phyloP scores from a whole-genome alignment of 768 basidiomycete species.

The Ramaria sp. region DNA sequence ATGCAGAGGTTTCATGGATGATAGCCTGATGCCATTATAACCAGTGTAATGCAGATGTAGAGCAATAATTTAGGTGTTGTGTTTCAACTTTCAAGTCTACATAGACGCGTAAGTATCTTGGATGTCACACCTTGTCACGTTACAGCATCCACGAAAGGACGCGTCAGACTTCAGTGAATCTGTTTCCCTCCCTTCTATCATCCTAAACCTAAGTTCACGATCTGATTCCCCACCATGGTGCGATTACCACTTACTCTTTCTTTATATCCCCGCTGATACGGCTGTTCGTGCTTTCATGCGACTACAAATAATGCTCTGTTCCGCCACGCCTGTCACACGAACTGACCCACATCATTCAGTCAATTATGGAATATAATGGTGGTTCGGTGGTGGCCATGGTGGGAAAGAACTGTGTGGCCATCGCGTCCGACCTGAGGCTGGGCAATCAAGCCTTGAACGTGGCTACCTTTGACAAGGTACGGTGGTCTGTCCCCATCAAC shows the following conservation, averaged over 20 bases:
- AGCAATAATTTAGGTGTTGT: no score
- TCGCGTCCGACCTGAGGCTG: slow-evolving; percentile 88
- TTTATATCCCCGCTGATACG: neutral
- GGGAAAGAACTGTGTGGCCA: slow-evolving; percentile 97
- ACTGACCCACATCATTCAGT: slow-evolving; percentile 31
- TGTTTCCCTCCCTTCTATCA: neutral
- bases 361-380: slow-evolving; percentile 89
- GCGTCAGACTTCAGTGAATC: neutral
- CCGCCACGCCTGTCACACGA: neutral
- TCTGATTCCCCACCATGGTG: neutral
- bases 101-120: no score
- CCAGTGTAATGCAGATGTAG: no score
- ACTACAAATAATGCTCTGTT: neutral
- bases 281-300: neutral
- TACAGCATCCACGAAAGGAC: neutral
- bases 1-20: no score
- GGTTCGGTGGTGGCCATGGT: slow-evolving; percentile 99
- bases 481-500: slow-evolving; percentile 9
- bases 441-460: slow-evolving; percentile 83
- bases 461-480: slow-evolving; percentile 88
- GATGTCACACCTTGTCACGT: neutral
- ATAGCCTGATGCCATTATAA: no score
- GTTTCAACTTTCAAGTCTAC: no score
- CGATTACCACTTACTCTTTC: neutral
- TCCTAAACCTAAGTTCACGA: neutral